phyloP scores from a whole-genome alignment of 1,284 basidiomycete genomes.

The Peniophora sp. region DNA sequence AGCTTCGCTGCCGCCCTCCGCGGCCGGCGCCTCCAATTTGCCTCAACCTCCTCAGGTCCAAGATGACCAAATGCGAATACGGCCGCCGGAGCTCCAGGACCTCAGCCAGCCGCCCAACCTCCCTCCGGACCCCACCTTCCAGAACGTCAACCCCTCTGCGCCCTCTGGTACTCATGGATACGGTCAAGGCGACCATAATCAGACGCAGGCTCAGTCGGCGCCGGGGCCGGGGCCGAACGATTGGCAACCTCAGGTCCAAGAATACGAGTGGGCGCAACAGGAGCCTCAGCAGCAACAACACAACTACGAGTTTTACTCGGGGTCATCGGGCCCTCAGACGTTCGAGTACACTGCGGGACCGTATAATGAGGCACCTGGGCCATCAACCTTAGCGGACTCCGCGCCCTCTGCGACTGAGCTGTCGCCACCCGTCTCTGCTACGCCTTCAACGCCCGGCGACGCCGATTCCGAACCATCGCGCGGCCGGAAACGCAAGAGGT shows the following conservation, averaged over 20 bases:
- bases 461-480: constrained; percentile 25
- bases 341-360: background rate
- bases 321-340: background rate
- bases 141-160: too few relatives aligned
- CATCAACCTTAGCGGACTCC: constrained; percentile 1
- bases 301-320: background rate
- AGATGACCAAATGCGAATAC: too few relatives aligned
- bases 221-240: too few relatives aligned
- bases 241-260: constrained; percentile 1
- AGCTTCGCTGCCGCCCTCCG: too few relatives aligned
- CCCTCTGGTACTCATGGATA: too few relatives aligned
- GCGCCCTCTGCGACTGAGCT: constrained; percentile 12
- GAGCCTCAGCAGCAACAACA: constrained; percentile 7
- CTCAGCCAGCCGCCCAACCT: too few relatives aligned
- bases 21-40: too few relatives aligned
- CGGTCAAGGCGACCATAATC: too few relatives aligned
- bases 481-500: constrained; percentile 56
- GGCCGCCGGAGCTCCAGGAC: too few relatives aligned
- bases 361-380: background rate
- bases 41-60: too few relatives aligned
- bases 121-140: too few relatives aligned
- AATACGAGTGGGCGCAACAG: constrained; percentile 6
- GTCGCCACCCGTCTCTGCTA: constrained; percentile 13
- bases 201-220: too few relatives aligned
- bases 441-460: background rate